phyloP scores from a whole-genome alignment of 805 yeast genomes.

The Candida arabinofermentans region DNA sequence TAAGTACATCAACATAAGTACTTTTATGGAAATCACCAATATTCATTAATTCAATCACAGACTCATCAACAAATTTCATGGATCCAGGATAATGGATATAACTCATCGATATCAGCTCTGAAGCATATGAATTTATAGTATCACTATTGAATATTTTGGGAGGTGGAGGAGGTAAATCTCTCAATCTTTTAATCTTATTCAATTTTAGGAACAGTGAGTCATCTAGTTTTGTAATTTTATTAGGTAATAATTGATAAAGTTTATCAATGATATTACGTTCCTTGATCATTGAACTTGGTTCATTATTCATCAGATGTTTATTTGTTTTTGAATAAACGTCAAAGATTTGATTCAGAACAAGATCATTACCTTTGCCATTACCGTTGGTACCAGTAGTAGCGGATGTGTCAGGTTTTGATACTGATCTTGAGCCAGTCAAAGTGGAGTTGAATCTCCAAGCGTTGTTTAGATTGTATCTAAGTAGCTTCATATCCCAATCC shows the following conservation, averaged over 20 bases:
- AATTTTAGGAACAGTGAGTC: background rate
- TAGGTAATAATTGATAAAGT: background rate
- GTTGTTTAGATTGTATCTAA: no score
- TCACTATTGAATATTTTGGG: slow-evolving; percentile 3
- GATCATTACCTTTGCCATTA: no score
- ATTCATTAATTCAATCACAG: slow-evolving; percentile 7
- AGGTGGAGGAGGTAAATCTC: slow-evolving; percentile 5
- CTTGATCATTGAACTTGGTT: background rate
- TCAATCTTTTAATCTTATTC: background rate
- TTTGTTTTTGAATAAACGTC: background rate
- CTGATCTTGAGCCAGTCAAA: no score
- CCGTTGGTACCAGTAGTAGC: no score
- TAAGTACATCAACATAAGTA: slow-evolving; percentile 7
- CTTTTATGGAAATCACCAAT: slow-evolving; percentile 3
- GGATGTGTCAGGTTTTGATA: no score
- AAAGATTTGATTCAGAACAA: background rate
- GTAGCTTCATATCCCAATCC: no score
- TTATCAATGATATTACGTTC: background rate
- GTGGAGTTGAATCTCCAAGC: no score
- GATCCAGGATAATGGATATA: slow-evolving; percentile 7
- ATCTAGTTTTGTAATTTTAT: background rate
- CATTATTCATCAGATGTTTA: no score
- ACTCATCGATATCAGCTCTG: slow-evolving; percentile 2
- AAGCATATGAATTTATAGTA: slow-evolving; percentile 7
- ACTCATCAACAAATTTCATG: slow-evolving; percentile 7